Evolutionary conservation across 371 early-diverging fungal species (phyloP), one percentile per base, ranked within the genome.

Genomic region (Umbelopsis sp.): DNA sequence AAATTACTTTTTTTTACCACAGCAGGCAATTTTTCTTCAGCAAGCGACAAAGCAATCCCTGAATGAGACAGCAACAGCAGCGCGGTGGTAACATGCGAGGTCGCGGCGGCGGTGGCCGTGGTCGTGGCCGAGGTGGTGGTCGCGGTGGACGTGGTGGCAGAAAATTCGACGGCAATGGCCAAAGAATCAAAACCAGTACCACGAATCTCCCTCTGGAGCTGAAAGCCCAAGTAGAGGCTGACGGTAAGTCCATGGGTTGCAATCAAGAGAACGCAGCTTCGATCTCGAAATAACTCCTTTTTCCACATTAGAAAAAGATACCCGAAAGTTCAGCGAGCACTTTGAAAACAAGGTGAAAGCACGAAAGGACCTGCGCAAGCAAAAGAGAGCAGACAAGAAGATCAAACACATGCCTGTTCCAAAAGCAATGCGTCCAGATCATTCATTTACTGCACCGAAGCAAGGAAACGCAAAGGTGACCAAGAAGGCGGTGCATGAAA

Each of bases 331-430:
- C 37, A 38, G 29, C 9, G 41, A 9, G 16, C 16, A 41, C 9
- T 67, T 67, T 52, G 52, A 53, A 20, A 67, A 67, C 20, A 50
- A 52, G 38, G 52, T 41, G 24, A 50, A 65, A 37, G 53, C 65
- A 12, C 44, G 66, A 16, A 70, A 77, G 67, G 77, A 77, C 32
- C 25, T 75, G 12, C 75, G 84, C 65, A 79, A 85, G 48, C 80
- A 80, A 65, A 75, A 82, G 62, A 71, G 81, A 50, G 29, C 50
- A 25, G 84, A 78, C 5, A 81, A 81, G 66, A 50, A 67, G 63
- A 69, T 44, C 66, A 69, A 35, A 35, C 44, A 18, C 68, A 57
- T 57, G 68, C 67, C 63, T 63, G 69, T 14, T 71, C 68, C 45
- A 76, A 79, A 66, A 72, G 76, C 62, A 74, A 80, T 69, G 78